These are phyloP conservation scores for Phytophthora macrochlamydospora DNA, from an alignment of 352 stramenopile species.

Conservation along the genomic window DNA sequence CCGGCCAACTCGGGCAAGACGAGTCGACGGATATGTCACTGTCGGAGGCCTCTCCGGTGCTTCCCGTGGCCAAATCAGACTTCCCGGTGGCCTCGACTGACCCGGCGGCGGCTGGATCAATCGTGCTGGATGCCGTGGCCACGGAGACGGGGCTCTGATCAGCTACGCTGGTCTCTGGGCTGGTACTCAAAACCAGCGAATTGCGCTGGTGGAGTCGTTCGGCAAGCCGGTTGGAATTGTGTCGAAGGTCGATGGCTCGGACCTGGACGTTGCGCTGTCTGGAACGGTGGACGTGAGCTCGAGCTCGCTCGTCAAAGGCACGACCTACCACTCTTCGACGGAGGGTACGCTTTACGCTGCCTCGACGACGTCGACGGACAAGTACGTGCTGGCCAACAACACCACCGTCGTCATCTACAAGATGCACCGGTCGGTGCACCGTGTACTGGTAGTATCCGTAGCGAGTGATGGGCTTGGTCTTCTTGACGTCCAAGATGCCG, in stretches of 20 bases:
- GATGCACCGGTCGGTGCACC: conserved; percentile 61
- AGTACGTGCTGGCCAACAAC: conserved; percentile 69
- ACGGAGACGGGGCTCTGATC: conserved; percentile 55
- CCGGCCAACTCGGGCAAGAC: conserved; percentile 71
- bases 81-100: conserved; percentile 63
- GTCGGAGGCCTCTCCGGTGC: conserved; percentile 49
- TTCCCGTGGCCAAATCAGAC: conserved; percentile 76
- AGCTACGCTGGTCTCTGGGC: conserved; percentile 66
- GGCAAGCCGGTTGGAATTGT: conserved; percentile 78
- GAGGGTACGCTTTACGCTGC: conserved; percentile 63
- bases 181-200: conserved; percentile 62
- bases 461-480: conserved; percentile 36
- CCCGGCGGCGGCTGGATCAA: conserved; percentile 49
- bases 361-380: conserved; percentile 49
- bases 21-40: conserved; percentile 65
- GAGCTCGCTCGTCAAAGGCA: conserved; percentile 46
- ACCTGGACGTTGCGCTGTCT: conserved; percentile 64
- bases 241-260: conserved; percentile 54
- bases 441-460: conserved; percentile 43
- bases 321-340: conserved; percentile 72
- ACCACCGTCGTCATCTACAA: conserved; percentile 81
- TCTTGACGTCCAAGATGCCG: conserved; percentile 40
- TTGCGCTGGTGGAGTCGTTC: conserved; percentile 74
- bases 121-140: conserved; percentile 66
- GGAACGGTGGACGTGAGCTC: conserved; percentile 57